Evolutionary conservation across 2,329 filamentous ascomycete species (phyloP), one percentile per base, ranked within the genome.

Genomic region (Colletotrichum cereale): DNA sequence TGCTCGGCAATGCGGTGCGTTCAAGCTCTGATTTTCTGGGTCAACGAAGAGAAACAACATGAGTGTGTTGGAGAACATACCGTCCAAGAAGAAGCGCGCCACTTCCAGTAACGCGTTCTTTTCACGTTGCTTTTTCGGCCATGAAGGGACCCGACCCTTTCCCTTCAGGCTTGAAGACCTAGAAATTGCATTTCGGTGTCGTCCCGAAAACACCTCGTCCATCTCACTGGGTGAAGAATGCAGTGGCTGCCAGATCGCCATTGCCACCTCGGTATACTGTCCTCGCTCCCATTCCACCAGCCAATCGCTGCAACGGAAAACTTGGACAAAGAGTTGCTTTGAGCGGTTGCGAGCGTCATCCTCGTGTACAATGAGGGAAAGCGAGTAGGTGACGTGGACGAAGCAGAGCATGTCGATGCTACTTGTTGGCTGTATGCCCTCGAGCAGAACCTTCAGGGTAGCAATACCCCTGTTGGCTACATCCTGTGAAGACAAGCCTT

Each of bases 61-160:
- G 3, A 44, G 7, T 12, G 18, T 24, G 31, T 2, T 7, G 12
- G 18, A 50, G 56, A 75, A 76, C 67, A 4, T 79, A 87, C 86
- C 84, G 76, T 89, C 87, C 26, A 89, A 78, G 68, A 88, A 88
- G 66, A 85, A 82, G 61, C 83, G 81, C 11, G 84, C 84, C 52
- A 83, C 80, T 47, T 77, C 76, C 1, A 83, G 74, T 10, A 89
- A 76, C 14, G 80, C 77, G 69, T 88, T 85, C 12, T 62, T 63
- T 29, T 64, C 67, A 26, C 10, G 8, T 10, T n/a, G 69, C 31
- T 31, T 67, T 44, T 6, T 62, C 52, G 44, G 63, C 53, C 8
- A 16, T 5, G 44, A n/a, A 29, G 62, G 69, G 24, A 79, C 81
- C 3, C 75, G 79, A 29, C 82, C 79, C 74, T 87, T 87, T 26